These are phyloP conservation scores for Wickerhamomyces ciferrii DNA, from an alignment of 805 yeast genomes.

Conservation along the genomic window DNA sequence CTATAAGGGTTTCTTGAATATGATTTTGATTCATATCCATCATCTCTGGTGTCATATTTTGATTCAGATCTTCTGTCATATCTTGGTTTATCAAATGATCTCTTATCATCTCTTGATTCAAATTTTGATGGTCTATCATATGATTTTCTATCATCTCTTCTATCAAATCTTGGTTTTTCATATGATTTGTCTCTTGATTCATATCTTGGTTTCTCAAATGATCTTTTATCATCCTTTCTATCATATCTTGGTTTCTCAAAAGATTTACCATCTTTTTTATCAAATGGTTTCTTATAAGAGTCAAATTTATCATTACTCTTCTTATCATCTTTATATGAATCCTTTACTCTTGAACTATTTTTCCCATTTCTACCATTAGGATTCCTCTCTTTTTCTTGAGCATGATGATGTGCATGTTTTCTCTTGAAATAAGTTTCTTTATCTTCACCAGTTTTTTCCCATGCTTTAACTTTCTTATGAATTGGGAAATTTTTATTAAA, in stretches of 20 bases:
- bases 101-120: too few species aligned
- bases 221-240: slow-evolving; percentile 6
- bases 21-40: too few species aligned
- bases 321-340: not conserved
- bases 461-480: slow-evolving; percentile 43
- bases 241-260: not conserved
- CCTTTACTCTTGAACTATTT: slow-evolving; percentile 2
- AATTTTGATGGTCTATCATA: too few species aligned
- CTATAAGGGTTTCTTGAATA: too few species aligned
- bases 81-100: too few species aligned
- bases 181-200: not conserved
- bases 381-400: slow-evolving; percentile 35
- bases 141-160: too few species aligned
- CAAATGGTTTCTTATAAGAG: too few species aligned
- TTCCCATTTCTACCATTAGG: slow-evolving; percentile 8
- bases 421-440: slow-evolving; percentile 59
- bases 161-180: not conserved
- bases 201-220: slow-evolving; percentile 10
- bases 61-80: too few species aligned
- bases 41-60: too few species aligned
- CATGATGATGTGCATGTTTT: slow-evolving; percentile 65
- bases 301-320: too few species aligned
- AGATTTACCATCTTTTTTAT: too few species aligned
- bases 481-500: slow-evolving; percentile 42
- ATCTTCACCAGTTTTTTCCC: slow-evolving; percentile 58